Evolutionary conservation across 139 green algal species (phyloP), one percentile per base, ranked within the genome.

Genomic region (Chlorella sp.): DNA sequence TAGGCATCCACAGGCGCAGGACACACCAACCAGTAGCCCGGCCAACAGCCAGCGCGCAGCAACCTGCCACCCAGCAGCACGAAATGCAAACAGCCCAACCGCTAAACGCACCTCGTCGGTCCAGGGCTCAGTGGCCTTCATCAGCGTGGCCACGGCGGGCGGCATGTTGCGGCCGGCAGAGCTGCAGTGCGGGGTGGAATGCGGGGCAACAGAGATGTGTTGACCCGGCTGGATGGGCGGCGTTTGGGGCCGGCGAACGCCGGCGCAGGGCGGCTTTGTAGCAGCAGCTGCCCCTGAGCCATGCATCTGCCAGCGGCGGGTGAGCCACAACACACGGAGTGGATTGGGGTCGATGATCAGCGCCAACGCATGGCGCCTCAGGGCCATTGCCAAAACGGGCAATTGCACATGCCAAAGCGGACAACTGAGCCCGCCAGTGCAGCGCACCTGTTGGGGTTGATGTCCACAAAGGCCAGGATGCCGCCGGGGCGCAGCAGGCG

Each of bases 391-490:
- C 64, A 20, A 3, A 6, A 70, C 28, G 64, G 32, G 64, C 30
- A 7, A 14, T n/a, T 41, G 24, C 30, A 7, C 5, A 70, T 36
- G 64, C 3, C 30, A 93, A 88, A 96, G 96, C 90, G n/a, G 97
- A 96, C 17, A 97, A 86, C 5, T 90, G 95, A 84, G 94, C 95
- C 0, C 96, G 69, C 16, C 76, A 70, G 0, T 92, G 89, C 28
- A 94, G 94, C 72, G 3, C 73, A 80, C 73, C 89, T 94, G 75
- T 80, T 74, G 8, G 90, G 92, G 85, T 96, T 95, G 91, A 96
- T 98, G 89, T 98, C 95, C 0, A 91, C 91, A 72, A 98, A 90
- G 36, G 87, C 73, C 43, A 97, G 34, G 28, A 93, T 84, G 44
- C 95, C 96, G 5, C 94, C 94, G 0, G 93, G 93, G 65, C 87